Base-by-base conservation (phyloP, 2,329 filamentous ascomycete genomes). In the Pseudocercospora eumusae region DNA sequence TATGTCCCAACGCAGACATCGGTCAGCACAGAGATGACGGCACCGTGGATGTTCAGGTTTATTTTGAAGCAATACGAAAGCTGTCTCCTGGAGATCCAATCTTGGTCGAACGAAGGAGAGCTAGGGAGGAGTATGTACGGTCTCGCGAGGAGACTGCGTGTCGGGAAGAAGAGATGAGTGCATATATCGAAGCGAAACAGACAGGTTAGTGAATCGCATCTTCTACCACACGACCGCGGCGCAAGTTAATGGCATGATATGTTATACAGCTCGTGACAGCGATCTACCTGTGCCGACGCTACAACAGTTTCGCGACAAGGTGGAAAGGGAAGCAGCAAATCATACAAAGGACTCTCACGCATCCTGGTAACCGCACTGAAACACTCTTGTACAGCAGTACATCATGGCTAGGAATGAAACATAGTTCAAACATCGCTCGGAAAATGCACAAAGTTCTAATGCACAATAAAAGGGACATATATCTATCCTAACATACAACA, bases 21-120 rank as follows among this genome's bases (percentile, higher is more conserved):
- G 54, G 53, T 11, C 55, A 56, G 6, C 59, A 61, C 44, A 44
- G 54, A 10, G 59, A 61, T 27, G 59, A 61, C 33, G 59, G 59
- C 9, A 61, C 53, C 6, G 45, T 57, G 20, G 45, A 57, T 23
- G 28, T 52, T 4, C 28, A 42, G 5, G 54, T 61, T 8, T 45
- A 57, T 18, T 61, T 61, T 11, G 59, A 61, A 42, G 59, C 42
- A 3, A 47, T 42, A 18, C 21, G 47, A 7, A 13, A 13, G 11
- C 44, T 61, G 2, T 18, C n/a, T 2, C 33, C 20, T 8, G 25
- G 57, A 20, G 59, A 61, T 45, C 59, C 59, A 18, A 36, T 61
- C 10, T 6, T 50, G 4, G 13, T 57, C 25, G 9, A 42, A 27
- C 15, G 52, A 21, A 20, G 20, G 18, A 55, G 23, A 23, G 45